phyloP scores from a whole-genome alignment of 2,329 filamentous ascomycete species.

The Ilyonectria sp. region DNA sequence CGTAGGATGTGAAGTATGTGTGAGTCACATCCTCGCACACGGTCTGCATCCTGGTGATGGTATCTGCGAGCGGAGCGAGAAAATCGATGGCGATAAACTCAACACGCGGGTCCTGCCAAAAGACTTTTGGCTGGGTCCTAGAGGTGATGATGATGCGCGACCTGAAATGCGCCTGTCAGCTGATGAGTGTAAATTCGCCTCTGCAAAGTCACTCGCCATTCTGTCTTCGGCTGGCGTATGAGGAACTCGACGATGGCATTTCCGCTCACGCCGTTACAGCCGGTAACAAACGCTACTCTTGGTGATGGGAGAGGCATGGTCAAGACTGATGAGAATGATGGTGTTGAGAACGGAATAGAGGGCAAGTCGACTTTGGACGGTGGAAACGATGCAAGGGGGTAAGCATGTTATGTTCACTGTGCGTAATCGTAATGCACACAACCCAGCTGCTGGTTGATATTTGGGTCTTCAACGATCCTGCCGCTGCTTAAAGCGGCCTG shows the following conservation, averaged over 20 bases:
- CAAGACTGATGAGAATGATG: too few relatives aligned
- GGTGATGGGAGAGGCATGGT: too few relatives aligned
- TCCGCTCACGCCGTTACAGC: slow-evolving; percentile 15
- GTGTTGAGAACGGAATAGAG: too few relatives aligned
- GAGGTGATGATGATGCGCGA: slow-evolving; percentile 3
- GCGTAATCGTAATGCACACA: too few relatives aligned
- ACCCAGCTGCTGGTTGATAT: too few relatives aligned
- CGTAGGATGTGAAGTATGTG: slow-evolving; percentile 10
- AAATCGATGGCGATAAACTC: slow-evolving; percentile 19
- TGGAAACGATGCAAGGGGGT: too few relatives aligned
- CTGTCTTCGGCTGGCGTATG: slow-evolving; percentile 6
- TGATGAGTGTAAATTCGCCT: too few relatives aligned
- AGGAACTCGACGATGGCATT: slow-evolving; percentile 16
- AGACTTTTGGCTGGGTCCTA: slow-evolving; percentile 1
- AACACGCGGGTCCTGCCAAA: slow-evolving; percentile 15
- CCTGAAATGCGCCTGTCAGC: not conserved
- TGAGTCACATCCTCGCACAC: slow-evolving; percentile 9
- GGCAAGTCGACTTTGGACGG: too few relatives aligned
- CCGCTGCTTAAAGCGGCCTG: too few relatives aligned
- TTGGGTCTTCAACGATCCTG: too few relatives aligned
- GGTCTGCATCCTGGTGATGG: not conserved
- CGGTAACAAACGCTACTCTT: slow-evolving; percentile 20
- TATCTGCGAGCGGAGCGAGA: not conserved
- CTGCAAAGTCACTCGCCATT: not conserved
- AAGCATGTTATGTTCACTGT: too few relatives aligned